phyloP scores from a whole-genome alignment of 2,329 filamentous ascomycete species.

The Cordyceps cateniannulata region DNA sequence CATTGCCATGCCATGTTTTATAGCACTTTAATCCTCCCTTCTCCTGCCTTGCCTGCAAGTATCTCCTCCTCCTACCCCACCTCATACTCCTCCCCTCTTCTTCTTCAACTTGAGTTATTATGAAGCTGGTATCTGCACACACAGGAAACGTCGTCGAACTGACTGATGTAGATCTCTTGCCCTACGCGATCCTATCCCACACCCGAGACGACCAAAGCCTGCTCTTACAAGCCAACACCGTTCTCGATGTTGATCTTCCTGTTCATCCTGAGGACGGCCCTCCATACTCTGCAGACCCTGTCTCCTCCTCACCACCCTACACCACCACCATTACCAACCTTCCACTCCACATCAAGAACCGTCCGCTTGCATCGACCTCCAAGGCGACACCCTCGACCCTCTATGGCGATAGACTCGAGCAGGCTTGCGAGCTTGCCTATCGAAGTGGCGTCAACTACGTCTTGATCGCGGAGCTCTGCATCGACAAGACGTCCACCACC shows the following conservation, averaged over 20 bases:
- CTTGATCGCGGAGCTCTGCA: slow-evolving; percentile 9
- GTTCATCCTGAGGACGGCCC: background rate
- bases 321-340: too few relatives aligned
- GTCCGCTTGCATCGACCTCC: too few relatives aligned
- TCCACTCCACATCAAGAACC: too few relatives aligned
- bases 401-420: background rate
- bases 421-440: background rate
- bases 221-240: too few relatives aligned
- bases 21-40: background rate
- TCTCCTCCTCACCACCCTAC: background rate
- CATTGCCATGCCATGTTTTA: slow-evolving; percentile 8
- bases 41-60: slow-evolving; percentile 7
- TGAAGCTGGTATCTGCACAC: slow-evolving; percentile 4
- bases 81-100: too few relatives aligned
- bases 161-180: background rate
- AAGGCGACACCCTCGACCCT: too few relatives aligned
- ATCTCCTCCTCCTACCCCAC: background rate
- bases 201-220: background rate
- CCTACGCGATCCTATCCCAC: background rate
- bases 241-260: background rate
- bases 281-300: background rate
- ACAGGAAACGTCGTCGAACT: background rate
- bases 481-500: slow-evolving; percentile 1
- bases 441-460: slow-evolving; percentile 5
- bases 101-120: background rate